These are phyloP conservation scores for Candida suzukii DNA, from an alignment of 805 yeast species.

Conservation along the genomic window DNA sequence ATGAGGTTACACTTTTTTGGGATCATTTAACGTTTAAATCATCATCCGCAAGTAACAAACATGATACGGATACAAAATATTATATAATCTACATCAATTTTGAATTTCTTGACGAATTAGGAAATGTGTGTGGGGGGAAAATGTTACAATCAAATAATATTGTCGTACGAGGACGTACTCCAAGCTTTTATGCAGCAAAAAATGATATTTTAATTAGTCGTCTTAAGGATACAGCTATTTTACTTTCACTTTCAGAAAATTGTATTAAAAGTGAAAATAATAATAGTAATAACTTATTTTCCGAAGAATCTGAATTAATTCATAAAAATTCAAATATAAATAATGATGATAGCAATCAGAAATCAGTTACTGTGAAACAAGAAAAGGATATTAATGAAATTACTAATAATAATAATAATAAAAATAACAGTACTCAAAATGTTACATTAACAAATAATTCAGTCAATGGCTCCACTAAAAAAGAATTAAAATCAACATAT, in stretches of 20 bases:
- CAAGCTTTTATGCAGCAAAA: conserved; percentile 41
- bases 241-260: no score
- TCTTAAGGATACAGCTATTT: background rate
- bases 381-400: background rate
- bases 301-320: no score
- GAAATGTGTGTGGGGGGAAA: conserved; percentile 10
- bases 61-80: conserved; percentile 12
- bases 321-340: no score
- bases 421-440: background rate
- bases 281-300: no score
- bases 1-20: conserved; percentile 14
- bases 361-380: no score
- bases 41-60: conserved; percentile 25
- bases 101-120: conserved; percentile 14
- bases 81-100: conserved; percentile 13
- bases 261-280: no score
- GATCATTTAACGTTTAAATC: conserved; percentile 23
- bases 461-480: background rate
- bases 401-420: background rate
- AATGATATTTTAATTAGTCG: conserved; percentile 35
- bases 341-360: no score
- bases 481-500: conserved; percentile 19
- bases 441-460: background rate
- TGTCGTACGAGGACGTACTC: conserved; percentile 47
- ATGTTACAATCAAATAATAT: conserved; percentile 29